Evolutionary conservation across 257 asterid genomes (phyloP), one percentile per base, ranked within the genome.

Genomic region (Nicotiana paniculata): DNA sequence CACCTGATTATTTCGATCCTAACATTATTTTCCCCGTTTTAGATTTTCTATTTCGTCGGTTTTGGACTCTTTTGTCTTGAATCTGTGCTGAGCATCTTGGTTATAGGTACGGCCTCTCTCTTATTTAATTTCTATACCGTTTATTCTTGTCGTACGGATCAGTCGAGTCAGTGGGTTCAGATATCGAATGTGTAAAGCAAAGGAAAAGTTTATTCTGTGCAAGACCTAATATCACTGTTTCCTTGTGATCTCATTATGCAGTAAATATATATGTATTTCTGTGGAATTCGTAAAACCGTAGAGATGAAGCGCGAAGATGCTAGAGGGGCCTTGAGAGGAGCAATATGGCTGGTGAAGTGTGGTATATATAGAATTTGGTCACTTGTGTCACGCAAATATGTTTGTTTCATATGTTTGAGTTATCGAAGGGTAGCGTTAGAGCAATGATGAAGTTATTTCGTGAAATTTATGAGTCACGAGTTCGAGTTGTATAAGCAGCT

Each of bases 1-100:
- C 24, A 21, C 24, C 24, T 21, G 24, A 21, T 21, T 0, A 21
- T 21, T 21, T 21, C 24, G 24, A 21, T 21, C 24, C 24, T 21
- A 21, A 21, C 24, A 21, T 21, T 21, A 21, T 51, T 9, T 86
- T 65, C 35, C 59, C 77, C 32, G 72, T 79, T 82, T 33, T 88
- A 96, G 98, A 43, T 94, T 81, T 96, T 96, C 92, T 96, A 96
- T 86, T 96, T 96, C 89, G 88, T 94, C 48, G 99, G 99, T 24
- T 96, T 96, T 7, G 98, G 97, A 58, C 90, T 96, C 17, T 96
- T 96, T 91, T 87, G 93, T 87, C 88, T 94, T 3, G 98, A 96
- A 87, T 88, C 98, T 24, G 90, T 93, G 46, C 88, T 96, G 84
- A 96, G 97, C 91, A 59, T 96, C 67, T 96, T 98, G 98, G 99